Conservation (phyloP, 768 basidiomycete species). For the Boletus sp. region DNA sequence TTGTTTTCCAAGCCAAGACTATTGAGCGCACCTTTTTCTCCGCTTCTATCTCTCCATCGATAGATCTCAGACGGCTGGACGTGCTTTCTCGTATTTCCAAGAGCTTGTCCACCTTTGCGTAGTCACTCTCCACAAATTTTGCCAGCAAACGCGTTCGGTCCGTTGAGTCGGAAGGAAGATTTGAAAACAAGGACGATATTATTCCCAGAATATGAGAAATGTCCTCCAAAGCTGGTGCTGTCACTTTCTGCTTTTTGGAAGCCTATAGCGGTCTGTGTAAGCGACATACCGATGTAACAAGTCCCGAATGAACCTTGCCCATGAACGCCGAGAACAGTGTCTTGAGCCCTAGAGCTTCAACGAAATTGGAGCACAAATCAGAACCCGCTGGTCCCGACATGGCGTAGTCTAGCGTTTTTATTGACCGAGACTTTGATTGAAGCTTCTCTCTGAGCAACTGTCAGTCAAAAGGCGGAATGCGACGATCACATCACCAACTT, state of each 20-base stretch:
- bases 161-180: constrained; percentile 80
- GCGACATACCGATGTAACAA: neutral
- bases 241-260: constrained; percentile 63
- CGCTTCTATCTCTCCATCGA: constrained; percentile 63
- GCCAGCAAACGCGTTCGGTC: constrained; percentile 77
- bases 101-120: constrained; percentile 93
- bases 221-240: constrained; percentile 68
- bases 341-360: constrained; percentile 86
- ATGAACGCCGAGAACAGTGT: constrained; percentile 88
- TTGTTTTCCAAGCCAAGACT: neutral
- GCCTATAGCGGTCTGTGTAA: constrained; percentile 30
- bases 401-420: constrained; percentile 90
- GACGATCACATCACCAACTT: constrained; percentile 52
- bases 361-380: constrained; percentile 74
- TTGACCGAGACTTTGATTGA: constrained; percentile 74
- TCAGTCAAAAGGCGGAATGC: constrained; percentile 1
- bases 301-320: constrained; percentile 70
- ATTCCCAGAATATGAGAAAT: constrained; percentile 85
- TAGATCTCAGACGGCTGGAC: constrained; percentile 50
- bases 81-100: constrained; percentile 81
- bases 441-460: constrained; percentile 63
- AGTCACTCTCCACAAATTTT: constrained; percentile 91
- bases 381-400: constrained; percentile 75
- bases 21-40: constrained; percentile 57
- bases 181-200: constrained; percentile 82